Percentiles rank a stretch among this genome's conserved stretches.
Evolutionary conservation across 2,329 filamentous ascomycete species (phyloP).

Genomic region (Talaromyces piceae): DNA sequence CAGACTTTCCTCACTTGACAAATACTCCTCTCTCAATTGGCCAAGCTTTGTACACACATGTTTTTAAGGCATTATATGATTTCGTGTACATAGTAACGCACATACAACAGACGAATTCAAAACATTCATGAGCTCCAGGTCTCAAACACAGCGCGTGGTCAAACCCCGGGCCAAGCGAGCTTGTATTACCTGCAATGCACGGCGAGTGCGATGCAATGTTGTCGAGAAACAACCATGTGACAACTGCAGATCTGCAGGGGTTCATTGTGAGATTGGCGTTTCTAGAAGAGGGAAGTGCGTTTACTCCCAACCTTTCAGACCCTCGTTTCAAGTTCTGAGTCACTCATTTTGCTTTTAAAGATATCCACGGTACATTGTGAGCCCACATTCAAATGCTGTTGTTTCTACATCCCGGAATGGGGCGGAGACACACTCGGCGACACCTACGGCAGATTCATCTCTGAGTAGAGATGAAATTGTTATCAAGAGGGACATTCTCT

Average conservation of each 20-base stretch:
- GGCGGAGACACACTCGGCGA: background rate
- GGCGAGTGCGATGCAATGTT: conserved; percentile 42
- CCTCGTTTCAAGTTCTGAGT: conserved; percentile 23
- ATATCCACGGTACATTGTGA: conserved; percentile 12
- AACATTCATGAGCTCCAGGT: conserved; percentile 7
- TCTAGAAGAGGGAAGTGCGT: conserved; percentile 39
- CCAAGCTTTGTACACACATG: background rate
- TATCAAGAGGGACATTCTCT: conserved; percentile 8
- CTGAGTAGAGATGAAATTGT: background rate
- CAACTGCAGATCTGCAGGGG: conserved; percentile 33
- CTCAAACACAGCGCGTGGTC: conserved; percentile 1
- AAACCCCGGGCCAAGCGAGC: conserved; percentile 35
- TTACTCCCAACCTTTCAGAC: conserved; percentile 8
- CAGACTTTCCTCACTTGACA: conserved; percentile 5
- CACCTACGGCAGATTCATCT: background rate
- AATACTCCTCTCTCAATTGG: conserved; percentile 8
- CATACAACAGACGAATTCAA: background rate
- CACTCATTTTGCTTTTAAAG: conserved; percentile 10
- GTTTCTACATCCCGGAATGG: background rate
- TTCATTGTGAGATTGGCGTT: conserved; percentile 35
- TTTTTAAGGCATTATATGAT: background rate
- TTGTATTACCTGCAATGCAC: conserved; percentile 39
- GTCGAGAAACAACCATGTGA: conserved; percentile 37
- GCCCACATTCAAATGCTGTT: conserved; percentile 4
- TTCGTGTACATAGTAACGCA: background rate